Conservation (phyloP, 176 grass and related monocot species). For the Oryza meyeriana region DNA sequence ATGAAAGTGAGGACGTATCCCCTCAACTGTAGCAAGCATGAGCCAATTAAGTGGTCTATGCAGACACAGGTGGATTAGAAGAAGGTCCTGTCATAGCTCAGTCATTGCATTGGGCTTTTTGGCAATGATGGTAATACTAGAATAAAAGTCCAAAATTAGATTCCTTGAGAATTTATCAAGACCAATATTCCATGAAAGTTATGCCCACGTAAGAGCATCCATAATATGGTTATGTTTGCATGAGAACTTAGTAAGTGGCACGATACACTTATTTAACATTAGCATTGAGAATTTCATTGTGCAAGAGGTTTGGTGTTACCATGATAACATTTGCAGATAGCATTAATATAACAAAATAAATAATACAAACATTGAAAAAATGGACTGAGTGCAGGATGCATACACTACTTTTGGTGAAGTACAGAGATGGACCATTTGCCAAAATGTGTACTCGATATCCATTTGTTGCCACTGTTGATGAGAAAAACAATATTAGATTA, state of each 20-base stretch:
- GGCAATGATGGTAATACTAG: slow-evolving; percentile 2
- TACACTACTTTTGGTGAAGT: slow-evolving; percentile 99
- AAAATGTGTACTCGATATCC: slow-evolving; percentile 99
- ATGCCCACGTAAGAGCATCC: neutral
- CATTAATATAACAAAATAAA: neutral
- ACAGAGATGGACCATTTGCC: slow-evolving; percentile 99
- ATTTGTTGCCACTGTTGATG: slow-evolving; percentile 98
- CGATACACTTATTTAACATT: neutral
- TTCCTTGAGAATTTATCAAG: neutral
- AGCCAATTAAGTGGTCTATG: neutral
- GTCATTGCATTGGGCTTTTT: neutral
- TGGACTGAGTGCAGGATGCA: slow-evolving; percentile 52
- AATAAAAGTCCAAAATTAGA: neutral
- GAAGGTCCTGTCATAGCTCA: neutral
- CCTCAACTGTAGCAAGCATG: slow-evolving; percentile 8
- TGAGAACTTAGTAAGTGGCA: neutral
- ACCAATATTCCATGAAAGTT: neutral
- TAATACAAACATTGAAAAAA: slow-evolving; percentile 28
- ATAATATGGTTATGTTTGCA: neutral
- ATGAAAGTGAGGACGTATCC: neutral
- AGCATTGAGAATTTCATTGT: neutral
- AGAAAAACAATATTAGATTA: slow-evolving; percentile 32
- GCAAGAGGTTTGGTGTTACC: neutral
- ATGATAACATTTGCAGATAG: neutral
- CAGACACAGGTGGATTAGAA: neutral